A percentile compares a stretch with the other conserved stretches of the same genome.
These are phyloP conservation scores for Gossypium aridum DNA, from an alignment of 441 rosid species.

Conservation along the genomic window DNA sequence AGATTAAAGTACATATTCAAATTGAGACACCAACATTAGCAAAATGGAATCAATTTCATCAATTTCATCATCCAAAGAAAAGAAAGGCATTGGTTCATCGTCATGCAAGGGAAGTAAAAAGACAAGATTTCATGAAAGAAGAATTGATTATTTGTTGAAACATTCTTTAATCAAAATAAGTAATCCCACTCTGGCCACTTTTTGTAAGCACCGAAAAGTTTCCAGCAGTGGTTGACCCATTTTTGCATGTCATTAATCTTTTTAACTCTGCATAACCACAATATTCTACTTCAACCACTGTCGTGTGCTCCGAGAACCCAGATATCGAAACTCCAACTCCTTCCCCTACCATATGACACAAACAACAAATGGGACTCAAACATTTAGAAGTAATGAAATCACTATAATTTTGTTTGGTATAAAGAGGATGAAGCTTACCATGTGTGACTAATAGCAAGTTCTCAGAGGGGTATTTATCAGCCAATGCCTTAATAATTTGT, in stretches of 20 bases:
- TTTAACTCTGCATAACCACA: constrained; percentile 58
- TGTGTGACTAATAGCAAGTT: constrained; percentile 88
- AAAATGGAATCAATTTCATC: neutral
- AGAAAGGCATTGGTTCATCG: neutral
- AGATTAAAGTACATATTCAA: neutral
- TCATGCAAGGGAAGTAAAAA: neutral
- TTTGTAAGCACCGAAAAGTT: constrained; percentile 34
- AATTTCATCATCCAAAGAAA: neutral
- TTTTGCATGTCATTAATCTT: constrained; percentile 30
- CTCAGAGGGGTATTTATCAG: constrained; percentile 76
- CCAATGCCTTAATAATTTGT: constrained; percentile 51
- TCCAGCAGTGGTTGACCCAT: constrained; percentile 30
- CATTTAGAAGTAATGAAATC: neutral
- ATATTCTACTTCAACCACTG: constrained; percentile 51
- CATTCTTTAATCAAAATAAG: neutral
- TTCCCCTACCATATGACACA: constrained; percentile 53
- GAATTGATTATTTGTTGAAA: neutral
- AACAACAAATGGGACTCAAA: neutral
- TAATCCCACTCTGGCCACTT: constrained; percentile 35
- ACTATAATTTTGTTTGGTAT: neutral
- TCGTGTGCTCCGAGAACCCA: constrained; percentile 35
- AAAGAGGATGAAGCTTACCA: constrained; percentile 35
- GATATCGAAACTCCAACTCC: constrained; percentile 69
- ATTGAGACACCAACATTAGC: neutral
- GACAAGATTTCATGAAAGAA: neutral